Conservation (phyloP, 306 rosid species). For the Urtica urens region DNA sequence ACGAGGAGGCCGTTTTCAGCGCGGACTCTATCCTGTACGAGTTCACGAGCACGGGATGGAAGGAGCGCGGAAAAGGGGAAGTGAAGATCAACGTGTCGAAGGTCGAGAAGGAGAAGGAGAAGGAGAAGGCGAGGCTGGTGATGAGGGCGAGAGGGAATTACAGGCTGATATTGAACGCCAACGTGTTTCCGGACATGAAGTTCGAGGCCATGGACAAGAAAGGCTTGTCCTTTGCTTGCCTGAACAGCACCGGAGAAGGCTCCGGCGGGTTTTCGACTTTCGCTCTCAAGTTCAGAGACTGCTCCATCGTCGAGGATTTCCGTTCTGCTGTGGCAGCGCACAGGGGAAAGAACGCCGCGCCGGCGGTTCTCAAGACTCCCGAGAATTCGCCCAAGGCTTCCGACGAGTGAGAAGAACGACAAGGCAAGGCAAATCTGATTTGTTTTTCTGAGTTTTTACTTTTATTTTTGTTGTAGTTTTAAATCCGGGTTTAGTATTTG, state of each 20-base stretch:
- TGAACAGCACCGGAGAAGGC: conserved; percentile 71
- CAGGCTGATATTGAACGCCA: conserved; percentile 77
- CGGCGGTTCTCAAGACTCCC: conserved; percentile 48
- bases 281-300: conserved; percentile 89
- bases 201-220: conserved; percentile 80
- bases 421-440: conserved; percentile 11
- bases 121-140: conserved; percentile 56
- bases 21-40: conserved; percentile 76
- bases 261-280: conserved; percentile 62
- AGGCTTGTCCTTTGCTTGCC: conserved; percentile 88
- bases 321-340: conserved; percentile 46
- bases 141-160: conserved; percentile 80
- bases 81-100: conserved; percentile 58
- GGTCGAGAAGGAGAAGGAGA: conserved; percentile 36
- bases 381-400: conserved; percentile 70
- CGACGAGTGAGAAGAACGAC: conserved; percentile 26
- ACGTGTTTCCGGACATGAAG: conserved; percentile 80
- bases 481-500: conserved; percentile 18
- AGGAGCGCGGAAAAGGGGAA: conserved; percentile 96
- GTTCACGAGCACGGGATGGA: conserved; percentile 70
- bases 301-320: conserved; percentile 58
- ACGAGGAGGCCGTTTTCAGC: conserved; percentile 55
- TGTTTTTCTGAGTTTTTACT: conserved; percentile 31
- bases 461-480: conserved; percentile 33
- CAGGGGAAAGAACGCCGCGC: conserved; percentile 32